Conservation (phyloP, 225 moss, liverwort and hornwort genomes). For the Polytrichum formosum region DNA sequence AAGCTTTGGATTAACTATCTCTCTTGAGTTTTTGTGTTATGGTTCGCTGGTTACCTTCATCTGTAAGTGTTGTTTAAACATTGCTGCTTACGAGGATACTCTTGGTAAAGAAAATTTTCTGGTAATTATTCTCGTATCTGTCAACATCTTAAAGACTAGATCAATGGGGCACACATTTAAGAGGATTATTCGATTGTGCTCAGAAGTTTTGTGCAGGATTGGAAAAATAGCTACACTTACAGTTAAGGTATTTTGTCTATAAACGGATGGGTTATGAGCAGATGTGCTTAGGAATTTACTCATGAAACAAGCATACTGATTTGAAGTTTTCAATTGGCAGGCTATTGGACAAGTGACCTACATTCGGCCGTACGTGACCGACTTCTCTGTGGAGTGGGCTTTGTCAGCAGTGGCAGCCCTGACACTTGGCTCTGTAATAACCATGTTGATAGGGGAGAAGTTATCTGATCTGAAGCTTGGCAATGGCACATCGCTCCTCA, state of each 20-base stretch:
- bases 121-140: no score
- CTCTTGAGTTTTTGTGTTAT: no score
- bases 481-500: conserved; percentile 89
- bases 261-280: neutral
- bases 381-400: conserved; percentile 86
- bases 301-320: neutral
- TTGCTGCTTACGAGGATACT: no score
- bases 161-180: neutral
- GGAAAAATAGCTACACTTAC: neutral
- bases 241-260: neutral
- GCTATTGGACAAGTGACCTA: conserved; percentile 90
- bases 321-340: conserved; percentile 32
- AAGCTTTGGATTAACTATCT: no score
- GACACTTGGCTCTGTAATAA: conserved; percentile 72
- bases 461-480: conserved; percentile 85
- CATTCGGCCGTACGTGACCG: conserved; percentile 83
- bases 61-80: no score
- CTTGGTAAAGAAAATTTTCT: no score
- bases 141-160: no score
- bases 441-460: conserved; percentile 85
- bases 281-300: neutral
- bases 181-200: neutral
- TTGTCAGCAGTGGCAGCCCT: conserved; percentile 71
- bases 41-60: no score
- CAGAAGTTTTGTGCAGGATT: neutral